Base-by-base conservation (phyloP, 73 alveolate species). In the Uronychia binucleata region DNA sequence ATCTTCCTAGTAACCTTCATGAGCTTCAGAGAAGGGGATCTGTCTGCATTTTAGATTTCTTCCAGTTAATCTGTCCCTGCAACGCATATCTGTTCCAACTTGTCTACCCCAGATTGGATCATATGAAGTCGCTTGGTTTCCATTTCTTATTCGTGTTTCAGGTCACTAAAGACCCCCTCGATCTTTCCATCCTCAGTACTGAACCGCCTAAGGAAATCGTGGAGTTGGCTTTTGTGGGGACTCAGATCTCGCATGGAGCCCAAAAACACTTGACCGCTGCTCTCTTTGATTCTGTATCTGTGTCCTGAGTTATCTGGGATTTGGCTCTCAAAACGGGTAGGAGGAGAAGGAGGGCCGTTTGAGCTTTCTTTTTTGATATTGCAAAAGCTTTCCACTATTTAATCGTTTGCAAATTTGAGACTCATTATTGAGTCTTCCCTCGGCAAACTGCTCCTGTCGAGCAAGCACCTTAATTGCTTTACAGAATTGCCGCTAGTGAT, bases 111-210 rank as follows among this genome's bases (percentile, higher is more conserved):
- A 46, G 67, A 11, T 46, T 46, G 19, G 67, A 46, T 5, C 5
- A 46, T 5, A 46, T 5, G 19, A 11, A 46, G 67, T 46, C 67
- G 5, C 19, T 46, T 46, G n/a, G 5, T 46, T 46, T 46, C 67
- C 19, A 46, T 19, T 46, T 46, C 67, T 46, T 46, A 19, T 5
- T 5, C 5, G 19, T 46, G 67, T 19, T 46, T 46, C 19, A 46
- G 67, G 67, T 46, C 67, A 46, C 67, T 46, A 46, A 46, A 46
- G 67, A 46, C 67, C 19, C 67, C 67, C 19, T 46, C 67, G 67
- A 46, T 46, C 67, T 46, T 46, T 5, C 67, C 67, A 46, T 46
- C 67, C 5, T 46, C 67, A 11, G 67, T 19, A 11, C 67, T 46
- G 67, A 46, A 46, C 67, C 67, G 67, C 19, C 19, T 11, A 46